phyloP scores from a whole-genome alignment of 192 early-diverging fungal species.

The Coemansia sp. region DNA sequence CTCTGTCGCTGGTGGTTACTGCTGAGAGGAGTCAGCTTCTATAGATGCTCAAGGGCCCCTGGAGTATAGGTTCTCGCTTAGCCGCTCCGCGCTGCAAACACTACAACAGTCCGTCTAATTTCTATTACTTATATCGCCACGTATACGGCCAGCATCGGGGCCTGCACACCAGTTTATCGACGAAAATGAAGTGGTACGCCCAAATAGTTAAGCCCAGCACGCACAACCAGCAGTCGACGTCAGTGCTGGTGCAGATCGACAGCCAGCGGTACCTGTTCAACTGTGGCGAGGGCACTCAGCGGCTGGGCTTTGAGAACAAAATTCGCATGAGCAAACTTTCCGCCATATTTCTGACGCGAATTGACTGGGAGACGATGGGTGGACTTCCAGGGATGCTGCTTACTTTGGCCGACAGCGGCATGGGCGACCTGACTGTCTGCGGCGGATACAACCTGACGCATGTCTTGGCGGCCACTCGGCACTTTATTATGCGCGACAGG shows the following conservation, averaged over 20 bases:
- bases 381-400: conserved; percentile 94
- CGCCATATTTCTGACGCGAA: conserved; percentile 80
- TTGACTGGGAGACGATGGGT: conserved; percentile 84
- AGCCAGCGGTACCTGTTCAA: conserved; percentile 87
- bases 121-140: neutral
- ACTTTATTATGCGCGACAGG: conserved; percentile 72
- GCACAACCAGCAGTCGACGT: conserved; percentile 61
- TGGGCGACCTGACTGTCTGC: conserved; percentile 61
- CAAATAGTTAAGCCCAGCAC: conserved; percentile 61
- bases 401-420: conserved; percentile 78
- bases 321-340: conserved; percentile 72
- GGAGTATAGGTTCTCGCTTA: conserved; percentile 10
- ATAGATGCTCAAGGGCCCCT: conserved; percentile 8
- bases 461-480: conserved; percentile 73
- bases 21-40: neutral
- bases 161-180: conserved; percentile 27
- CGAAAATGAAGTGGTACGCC: conserved; percentile 62
- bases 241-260: conserved; percentile 78
- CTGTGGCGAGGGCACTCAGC: conserved; percentile 89
- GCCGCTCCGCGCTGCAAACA: neutral
- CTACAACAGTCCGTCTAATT: neutral
- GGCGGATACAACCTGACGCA: conserved; percentile 84
- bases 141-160: neutral
- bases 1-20: neutral
- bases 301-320: conserved; percentile 79